A percentile compares a stretch with the other conserved stretches of the same genome.
Conservation (phyloP, 352 stramenopile species). For the Globisporangium sylvaticum region DNA sequence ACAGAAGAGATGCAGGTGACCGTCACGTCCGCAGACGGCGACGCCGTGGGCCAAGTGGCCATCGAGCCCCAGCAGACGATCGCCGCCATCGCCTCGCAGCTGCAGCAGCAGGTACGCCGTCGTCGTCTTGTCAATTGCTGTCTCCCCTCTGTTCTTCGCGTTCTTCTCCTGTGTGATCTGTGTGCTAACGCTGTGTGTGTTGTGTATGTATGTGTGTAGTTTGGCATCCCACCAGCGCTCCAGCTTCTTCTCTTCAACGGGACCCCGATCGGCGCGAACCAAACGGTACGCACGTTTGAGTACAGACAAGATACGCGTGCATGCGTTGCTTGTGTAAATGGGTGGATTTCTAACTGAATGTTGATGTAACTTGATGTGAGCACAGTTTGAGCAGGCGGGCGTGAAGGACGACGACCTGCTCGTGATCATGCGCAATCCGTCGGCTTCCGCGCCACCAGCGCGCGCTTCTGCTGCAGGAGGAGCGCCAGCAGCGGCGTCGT, state of each 20-base stretch:
- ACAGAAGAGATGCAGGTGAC: conserved; percentile 50
- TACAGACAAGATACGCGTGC: neutral
- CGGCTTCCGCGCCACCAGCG: conserved; percentile 9
- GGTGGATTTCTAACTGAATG: neutral
- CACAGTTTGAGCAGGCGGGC: conserved; percentile 71
- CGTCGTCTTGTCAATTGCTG: neutral
- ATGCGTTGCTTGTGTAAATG: neutral
- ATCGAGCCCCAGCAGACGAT: conserved; percentile 49
- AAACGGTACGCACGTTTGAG: conserved; percentile 45
- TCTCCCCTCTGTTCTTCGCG: neutral
- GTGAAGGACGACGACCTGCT: conserved; percentile 73
- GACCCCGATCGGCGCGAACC: conserved; percentile 40
- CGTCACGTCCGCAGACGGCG: conserved; percentile 60
- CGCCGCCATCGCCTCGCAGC: conserved; percentile 29
- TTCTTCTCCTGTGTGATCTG: neutral
- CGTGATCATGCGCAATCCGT: conserved; percentile 50
- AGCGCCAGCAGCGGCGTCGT: conserved; percentile 8
- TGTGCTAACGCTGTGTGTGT: neutral
- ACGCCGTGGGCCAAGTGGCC: conserved; percentile 45
- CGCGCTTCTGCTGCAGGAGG: neutral
- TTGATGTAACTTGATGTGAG: neutral
- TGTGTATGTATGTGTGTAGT: conserved; percentile 28
- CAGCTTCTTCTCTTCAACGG: conserved; percentile 71
- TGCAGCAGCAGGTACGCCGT: conserved; percentile 50
- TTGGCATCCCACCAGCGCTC: conserved; percentile 44